These are phyloP conservation scores for Rubus parviflorus DNA, from an alignment of 306 rosid genomes.

Conservation along the genomic window DNA sequence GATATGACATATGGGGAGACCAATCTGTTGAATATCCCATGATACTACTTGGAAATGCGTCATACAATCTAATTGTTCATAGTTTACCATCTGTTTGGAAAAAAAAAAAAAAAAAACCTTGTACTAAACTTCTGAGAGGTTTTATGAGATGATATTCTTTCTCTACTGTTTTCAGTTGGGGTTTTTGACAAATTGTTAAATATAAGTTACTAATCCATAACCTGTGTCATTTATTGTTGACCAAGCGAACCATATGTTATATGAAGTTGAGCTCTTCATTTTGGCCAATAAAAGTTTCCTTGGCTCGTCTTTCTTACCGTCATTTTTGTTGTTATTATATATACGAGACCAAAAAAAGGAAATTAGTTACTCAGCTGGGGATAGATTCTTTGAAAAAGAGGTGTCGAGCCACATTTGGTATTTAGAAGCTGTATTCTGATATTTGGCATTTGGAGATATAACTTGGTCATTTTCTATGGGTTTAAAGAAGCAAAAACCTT, in stretches of 20 bases:
- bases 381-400: not conserved
- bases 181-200: not conserved
- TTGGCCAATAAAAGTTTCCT: not conserved
- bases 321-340: not conserved
- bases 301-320: not conserved
- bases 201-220: not conserved
- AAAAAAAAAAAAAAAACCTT: constrained; percentile 4
- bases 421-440: not conserved
- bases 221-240: not conserved
- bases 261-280: not conserved
- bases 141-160: not conserved
- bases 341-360: not conserved
- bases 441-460: not conserved
- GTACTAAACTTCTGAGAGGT: constrained; percentile 4
- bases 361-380: not conserved
- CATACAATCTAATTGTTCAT: not conserved
- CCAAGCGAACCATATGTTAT: not conserved
- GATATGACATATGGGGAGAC: constrained; percentile 11
- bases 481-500: not conserved
- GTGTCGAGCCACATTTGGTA: too few species aligned
- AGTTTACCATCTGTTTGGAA: not conserved
- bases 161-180: not conserved
- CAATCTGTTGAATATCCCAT: not conserved
- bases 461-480: not conserved
- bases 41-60: not conserved